Conservation (phyloP, 306 rosid species). For the Quercus glauca region DNA sequence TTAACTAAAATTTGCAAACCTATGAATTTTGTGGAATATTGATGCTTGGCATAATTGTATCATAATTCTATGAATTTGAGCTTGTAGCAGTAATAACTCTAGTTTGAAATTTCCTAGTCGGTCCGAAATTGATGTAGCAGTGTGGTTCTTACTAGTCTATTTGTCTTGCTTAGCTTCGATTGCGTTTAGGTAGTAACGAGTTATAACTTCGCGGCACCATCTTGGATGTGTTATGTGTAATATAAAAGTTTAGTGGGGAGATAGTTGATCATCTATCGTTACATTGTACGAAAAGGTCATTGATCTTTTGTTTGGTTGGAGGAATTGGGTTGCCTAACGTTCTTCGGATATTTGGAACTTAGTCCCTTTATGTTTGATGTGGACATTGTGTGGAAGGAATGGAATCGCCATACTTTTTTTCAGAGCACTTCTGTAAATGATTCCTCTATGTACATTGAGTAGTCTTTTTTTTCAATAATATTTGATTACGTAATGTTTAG, state of each 20-base stretch:
- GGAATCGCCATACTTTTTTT: too few relatives aligned
- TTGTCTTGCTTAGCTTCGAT: background rate
- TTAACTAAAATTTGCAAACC: background rate
- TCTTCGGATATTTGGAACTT: too few relatives aligned
- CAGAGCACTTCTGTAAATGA: too few relatives aligned
- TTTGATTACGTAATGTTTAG: background rate
- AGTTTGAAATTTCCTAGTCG: background rate
- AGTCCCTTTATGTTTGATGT: too few relatives aligned
- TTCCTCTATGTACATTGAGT: too few relatives aligned
- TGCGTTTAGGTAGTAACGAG: background rate
- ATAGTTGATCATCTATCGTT: too few relatives aligned
- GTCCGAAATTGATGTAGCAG: background rate
- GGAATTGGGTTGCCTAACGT: too few relatives aligned
- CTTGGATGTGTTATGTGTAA: background rate
- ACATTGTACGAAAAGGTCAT: too few relatives aligned
- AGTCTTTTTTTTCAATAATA: too few relatives aligned
- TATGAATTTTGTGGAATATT: background rate
- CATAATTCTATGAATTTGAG: background rate
- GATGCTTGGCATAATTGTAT: background rate
- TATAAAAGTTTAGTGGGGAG: background rate
- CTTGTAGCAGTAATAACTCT: background rate
- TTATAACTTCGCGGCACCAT: background rate
- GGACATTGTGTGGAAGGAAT: too few relatives aligned
- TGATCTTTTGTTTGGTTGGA: accelerated
- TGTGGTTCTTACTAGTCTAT: background rate